Evolutionary conservation across 305 asterid genomes (phyloP), one percentile per base, ranked within the genome.

Genomic region (Plantago coronopus): DNA sequence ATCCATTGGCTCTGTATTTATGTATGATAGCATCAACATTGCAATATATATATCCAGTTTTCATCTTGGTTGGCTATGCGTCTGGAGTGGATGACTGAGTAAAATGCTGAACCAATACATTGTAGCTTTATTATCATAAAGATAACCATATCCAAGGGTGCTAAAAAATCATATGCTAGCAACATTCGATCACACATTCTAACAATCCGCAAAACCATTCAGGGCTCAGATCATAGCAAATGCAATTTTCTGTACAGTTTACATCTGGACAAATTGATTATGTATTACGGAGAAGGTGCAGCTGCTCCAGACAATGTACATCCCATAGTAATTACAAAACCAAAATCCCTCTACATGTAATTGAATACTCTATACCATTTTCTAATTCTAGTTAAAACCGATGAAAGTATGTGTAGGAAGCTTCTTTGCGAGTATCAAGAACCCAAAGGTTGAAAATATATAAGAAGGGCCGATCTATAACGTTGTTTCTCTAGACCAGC

Each of bases 291-390:
- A 54, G 43, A 37, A 7, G 60, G 12, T 29, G 40, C 3, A n/a
- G n/a, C n/a, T 55, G 44, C 44, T 54, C 20, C 8, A 4, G 59
- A 19, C 19, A 25, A 40, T 20, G 62, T 57, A 40, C 63, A 58
- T 42, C 31, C 44, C 62, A 22, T 23, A 43, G 21, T 25, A 12
- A 57, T 14, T 18, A 57, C 44, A 40, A 19, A 38, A 38, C 34
- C n/a, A 22, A 21, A 22, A 46, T 16, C 14, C 48, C 21, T 59
- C 17, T 14, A 19, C 43, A 5, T 59, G 15, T 58, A 22, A 42
- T 43, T 59, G 16, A 19, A 47, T 43, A 59, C 40, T 21, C 40
- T 9, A 27, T 43, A 21, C 48, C 38, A n/a, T 43, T 4, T 17
- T 43, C 45, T 37, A 2, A 22, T n/a, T 23, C 4, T 12, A 38